Evolutionary conservation across 768 basidiomycete species (phyloP).

Genomic region (Wakefieldia striispora): DNA sequence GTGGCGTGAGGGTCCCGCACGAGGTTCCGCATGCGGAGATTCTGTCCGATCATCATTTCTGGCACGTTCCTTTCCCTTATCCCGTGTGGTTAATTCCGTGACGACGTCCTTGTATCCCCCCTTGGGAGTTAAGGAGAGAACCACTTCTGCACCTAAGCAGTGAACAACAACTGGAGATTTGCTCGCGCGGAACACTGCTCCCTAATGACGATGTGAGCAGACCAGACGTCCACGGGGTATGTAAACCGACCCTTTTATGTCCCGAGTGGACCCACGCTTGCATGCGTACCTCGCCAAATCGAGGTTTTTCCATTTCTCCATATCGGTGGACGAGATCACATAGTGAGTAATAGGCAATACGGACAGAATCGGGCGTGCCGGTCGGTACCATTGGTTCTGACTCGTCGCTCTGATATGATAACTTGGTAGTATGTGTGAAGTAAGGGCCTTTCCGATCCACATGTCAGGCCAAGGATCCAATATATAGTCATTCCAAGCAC

Average conservation of each 20-base stretch:
- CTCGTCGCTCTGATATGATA: constrained; percentile 12
- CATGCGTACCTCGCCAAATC: constrained; percentile 35
- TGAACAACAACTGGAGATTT: constrained; percentile 20
- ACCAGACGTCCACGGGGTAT: background rate
- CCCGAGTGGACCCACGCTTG: constrained; percentile 45
- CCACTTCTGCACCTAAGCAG: constrained; percentile 26
- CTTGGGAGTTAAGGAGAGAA: constrained; percentile 23
- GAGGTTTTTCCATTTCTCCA: constrained; percentile 32
- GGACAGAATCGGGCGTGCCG: constrained; percentile 24
- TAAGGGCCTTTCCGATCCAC: constrained; percentile 25
- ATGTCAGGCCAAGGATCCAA: constrained; percentile 1
- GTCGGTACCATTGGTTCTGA: constrained; percentile 20
- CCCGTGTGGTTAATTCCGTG: background rate
- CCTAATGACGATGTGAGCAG: constrained; percentile 16
- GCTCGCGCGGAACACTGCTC: constrained; percentile 22
- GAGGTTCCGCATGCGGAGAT: background rate
- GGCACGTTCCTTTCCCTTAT: constrained; percentile 16
- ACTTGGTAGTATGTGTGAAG: constrained; percentile 20
- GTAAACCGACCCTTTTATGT: constrained; percentile 31
- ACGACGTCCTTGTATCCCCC: constrained; percentile 20
- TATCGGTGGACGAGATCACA: constrained; percentile 32
- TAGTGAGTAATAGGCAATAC: constrained; percentile 27
- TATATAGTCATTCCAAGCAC: constrained; percentile 1
- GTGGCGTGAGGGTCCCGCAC: background rate
- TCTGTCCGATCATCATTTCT: constrained; percentile 4